A percentile compares a stretch with the other conserved stretches of the same genome.
These are phyloP conservation scores for Sporisorium exsertum DNA, from an alignment of 1,284 basidiomycete genomes.

Conservation along the genomic window DNA sequence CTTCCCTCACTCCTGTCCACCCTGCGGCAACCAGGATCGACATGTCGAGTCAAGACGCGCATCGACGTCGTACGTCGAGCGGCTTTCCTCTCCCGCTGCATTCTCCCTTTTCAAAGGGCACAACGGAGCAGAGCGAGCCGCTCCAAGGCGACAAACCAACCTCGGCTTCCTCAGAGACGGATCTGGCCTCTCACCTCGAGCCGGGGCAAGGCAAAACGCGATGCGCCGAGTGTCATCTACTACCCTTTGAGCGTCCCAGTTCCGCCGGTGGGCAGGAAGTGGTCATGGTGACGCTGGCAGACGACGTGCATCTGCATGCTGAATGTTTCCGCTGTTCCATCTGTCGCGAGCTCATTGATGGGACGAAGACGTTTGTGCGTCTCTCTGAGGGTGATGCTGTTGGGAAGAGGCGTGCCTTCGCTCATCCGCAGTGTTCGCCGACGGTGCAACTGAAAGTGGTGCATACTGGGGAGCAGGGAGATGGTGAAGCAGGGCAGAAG, in stretches of 20 bases:
- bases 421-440: conserved; percentile 37
- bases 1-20: conserved; percentile 1
- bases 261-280: conserved; percentile 17
- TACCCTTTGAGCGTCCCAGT: conserved; percentile 46
- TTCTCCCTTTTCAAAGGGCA: conserved; percentile 3
- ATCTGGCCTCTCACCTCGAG: conserved; percentile 10
- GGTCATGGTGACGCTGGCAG: conserved; percentile 46
- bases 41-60: not conserved
- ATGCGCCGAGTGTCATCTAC: conserved; percentile 35
- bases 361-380: conserved; percentile 41
- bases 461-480: not conserved
- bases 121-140: conserved; percentile 1
- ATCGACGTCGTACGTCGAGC: conserved; percentile 13
- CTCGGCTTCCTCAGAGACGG: not conserved
- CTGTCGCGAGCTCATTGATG: conserved; percentile 45
- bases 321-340: conserved; percentile 55
- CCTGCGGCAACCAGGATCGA: not conserved
- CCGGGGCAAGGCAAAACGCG: conserved; percentile 14
- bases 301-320: conserved; percentile 42
- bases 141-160: conserved; percentile 15
- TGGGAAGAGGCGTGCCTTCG: conserved; percentile 11
- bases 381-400: conserved; percentile 3
- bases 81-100: conserved; percentile 42
- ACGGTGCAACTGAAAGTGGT: conserved; percentile 16
- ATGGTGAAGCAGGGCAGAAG: not conserved